phyloP scores from a whole-genome alignment of 2,329 filamentous ascomycete genomes.

The Diatrype stigma region DNA sequence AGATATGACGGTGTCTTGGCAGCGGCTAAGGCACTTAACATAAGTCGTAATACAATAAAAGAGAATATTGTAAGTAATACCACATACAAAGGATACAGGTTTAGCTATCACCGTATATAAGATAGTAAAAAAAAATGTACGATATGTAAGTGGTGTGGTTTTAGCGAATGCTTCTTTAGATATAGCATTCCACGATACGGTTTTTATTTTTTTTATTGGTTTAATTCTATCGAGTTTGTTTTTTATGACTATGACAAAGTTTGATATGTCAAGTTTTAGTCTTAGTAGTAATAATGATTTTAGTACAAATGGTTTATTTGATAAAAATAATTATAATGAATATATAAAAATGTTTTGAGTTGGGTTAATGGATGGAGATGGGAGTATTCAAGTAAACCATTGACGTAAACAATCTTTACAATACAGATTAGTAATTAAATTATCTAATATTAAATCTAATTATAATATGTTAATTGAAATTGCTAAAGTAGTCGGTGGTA shows the following conservation, averaged over 20 bases:
- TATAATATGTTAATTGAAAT: neutral
- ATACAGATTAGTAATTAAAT: neutral
- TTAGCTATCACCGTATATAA: too few species aligned
- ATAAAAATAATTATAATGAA: neutral
- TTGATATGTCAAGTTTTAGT: neutral
- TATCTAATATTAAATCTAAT: neutral
- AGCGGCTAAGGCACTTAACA: too few species aligned
- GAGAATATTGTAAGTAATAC: too few species aligned
- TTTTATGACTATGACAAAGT: neutral
- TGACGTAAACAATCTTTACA: neutral
- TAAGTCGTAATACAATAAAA: too few species aligned
- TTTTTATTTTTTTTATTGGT: neutral
- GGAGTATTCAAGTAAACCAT: neutral
- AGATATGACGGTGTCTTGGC: too few species aligned
- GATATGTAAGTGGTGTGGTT: neutral
- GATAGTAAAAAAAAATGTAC: too few species aligned
- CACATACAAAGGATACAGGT: too few species aligned
- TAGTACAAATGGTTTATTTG: neutral
- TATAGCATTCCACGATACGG: neutral
- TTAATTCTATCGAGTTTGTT: neutral
- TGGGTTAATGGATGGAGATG: neutral
- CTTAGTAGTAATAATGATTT: neutral
- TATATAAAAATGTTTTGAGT: neutral
- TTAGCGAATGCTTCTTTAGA: neutral
- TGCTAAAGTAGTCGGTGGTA: too few species aligned